Conservation (phyloP, 129 eudicot species). For the Centrapalus pauciflorus region DNA sequence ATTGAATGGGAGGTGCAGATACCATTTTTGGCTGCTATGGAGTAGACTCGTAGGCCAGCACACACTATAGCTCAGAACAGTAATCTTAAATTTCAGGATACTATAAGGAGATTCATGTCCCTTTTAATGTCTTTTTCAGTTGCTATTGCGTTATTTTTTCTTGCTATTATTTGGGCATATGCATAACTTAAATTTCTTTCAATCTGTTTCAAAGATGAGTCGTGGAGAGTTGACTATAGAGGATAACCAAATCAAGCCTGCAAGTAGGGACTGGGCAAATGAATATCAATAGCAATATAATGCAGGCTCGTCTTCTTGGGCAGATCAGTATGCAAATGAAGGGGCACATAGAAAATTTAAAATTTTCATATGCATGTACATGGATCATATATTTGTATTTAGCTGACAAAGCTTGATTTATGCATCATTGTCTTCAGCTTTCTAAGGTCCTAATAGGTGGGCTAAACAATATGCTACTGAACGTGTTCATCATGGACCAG, state of each 20-base stretch:
- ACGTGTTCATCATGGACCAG: conserved; percentile 57
- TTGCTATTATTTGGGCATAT: conserved; percentile 19
- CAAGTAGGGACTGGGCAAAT: conserved; percentile 85
- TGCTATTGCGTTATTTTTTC: not conserved
- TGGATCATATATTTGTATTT: not conserved
- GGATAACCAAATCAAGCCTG: conserved; percentile 78
- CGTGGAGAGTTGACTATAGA: conserved; percentile 86
- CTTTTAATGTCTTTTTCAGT: not conserved
- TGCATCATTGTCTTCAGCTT: conserved; percentile 40
- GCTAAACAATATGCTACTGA: conserved; percentile 66
- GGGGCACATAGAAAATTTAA: conserved; percentile 51
- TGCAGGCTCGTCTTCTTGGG: conserved; percentile 84
- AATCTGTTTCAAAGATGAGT: conserved; percentile 97
- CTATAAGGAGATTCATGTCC: not conserved
- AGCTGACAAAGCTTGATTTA: not conserved
- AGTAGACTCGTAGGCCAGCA: conserved; percentile 94
- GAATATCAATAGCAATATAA: conserved; percentile 76
- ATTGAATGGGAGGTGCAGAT: conserved; percentile 59
- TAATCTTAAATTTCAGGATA: conserved; percentile 95
- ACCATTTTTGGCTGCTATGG: conserved; percentile 86
- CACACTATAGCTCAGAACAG: conserved; percentile 89
- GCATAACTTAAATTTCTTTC: conserved; percentile 90
- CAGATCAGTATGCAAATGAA: conserved; percentile 74
- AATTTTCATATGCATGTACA: not conserved
- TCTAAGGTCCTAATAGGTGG: conserved; percentile 73